Conservation (phyloP, 2,329 filamentous ascomycete genomes). For the Cladophialophora exuberans region DNA sequence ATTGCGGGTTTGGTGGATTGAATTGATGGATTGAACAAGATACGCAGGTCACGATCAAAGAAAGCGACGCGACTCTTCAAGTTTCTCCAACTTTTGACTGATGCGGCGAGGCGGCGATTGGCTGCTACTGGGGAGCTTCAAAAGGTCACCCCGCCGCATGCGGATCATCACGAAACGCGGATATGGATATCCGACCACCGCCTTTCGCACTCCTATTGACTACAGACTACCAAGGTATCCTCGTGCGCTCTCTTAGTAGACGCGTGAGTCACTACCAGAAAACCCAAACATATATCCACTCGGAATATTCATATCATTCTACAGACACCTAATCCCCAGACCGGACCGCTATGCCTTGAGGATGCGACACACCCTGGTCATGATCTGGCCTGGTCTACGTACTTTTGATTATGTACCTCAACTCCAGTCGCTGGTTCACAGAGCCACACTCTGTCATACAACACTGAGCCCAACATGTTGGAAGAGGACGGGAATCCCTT, state of each 20-base stretch:
- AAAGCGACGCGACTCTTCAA: conserved; percentile 8
- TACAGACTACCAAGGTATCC: too few species aligned
- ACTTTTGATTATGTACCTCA: too few species aligned
- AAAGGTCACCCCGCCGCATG: background rate
- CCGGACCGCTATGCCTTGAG: too few species aligned
- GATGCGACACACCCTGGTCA: too few species aligned
- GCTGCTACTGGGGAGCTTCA: background rate
- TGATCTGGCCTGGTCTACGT: too few species aligned
- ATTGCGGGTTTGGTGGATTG: too few species aligned
- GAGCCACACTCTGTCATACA: conserved; percentile 1
- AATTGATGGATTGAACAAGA: conserved; percentile 5
- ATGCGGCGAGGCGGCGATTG: conserved; percentile 7
- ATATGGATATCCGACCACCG: conserved; percentile 12
- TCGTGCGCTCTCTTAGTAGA: too few species aligned
- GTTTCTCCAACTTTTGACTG: conserved; percentile 3
- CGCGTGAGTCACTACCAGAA: too few species aligned
- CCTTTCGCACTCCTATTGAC: background rate
- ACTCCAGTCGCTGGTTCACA: background rate
- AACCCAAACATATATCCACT: too few species aligned
- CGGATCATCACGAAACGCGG: background rate
- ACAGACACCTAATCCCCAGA: too few species aligned
- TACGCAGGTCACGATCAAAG: background rate
- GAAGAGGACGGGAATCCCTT: conserved; percentile 74
- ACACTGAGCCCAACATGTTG: conserved; percentile 45
- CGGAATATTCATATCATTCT: too few species aligned